These are phyloP conservation scores for Piromyces finnis DNA, from an alignment of 192 early-diverging fungal species.

Conservation along the genomic window DNA sequence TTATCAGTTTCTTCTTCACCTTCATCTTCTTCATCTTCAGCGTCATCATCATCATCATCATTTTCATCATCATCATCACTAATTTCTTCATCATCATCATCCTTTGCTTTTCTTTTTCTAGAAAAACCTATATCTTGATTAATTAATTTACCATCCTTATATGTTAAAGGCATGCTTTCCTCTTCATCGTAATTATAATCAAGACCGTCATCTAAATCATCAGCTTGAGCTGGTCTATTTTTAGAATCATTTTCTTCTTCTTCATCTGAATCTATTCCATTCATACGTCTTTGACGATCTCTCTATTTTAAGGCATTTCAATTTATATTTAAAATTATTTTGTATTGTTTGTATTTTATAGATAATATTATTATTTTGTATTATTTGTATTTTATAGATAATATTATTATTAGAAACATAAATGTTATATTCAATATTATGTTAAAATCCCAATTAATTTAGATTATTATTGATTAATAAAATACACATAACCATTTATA, in stretches of 20 bases:
- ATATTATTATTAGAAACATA: too few species aligned
- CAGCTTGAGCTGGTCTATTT: conserved; percentile 18
- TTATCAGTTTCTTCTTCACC: neutral
- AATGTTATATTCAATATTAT: too few species aligned
- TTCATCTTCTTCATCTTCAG: conserved; percentile 1
- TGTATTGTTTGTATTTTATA: too few species aligned
- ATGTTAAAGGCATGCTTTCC: conserved; percentile 20
- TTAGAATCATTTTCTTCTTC: conserved; percentile 7
- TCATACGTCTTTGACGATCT: conserved; percentile 58
- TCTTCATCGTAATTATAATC: conserved; percentile 6
- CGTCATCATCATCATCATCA: conserved; percentile 15
- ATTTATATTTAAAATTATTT: too few species aligned
- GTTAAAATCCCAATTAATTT: too few species aligned
- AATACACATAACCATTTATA: too few species aligned
- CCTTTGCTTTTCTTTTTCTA: neutral
- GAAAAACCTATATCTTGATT: conserved; percentile 17
- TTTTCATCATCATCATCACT: neutral
- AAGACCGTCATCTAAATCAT: conserved; percentile 22
- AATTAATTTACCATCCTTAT: conserved; percentile 24
- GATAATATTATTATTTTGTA: too few species aligned
- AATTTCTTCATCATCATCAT: neutral
- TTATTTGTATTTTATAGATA: too few species aligned
- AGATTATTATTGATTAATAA: too few species aligned
- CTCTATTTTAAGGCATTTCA: neutral
- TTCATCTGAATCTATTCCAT: conserved; percentile 39